phyloP scores from a whole-genome alignment of 164 flowering plant species.

The Platanus orientalis region DNA sequence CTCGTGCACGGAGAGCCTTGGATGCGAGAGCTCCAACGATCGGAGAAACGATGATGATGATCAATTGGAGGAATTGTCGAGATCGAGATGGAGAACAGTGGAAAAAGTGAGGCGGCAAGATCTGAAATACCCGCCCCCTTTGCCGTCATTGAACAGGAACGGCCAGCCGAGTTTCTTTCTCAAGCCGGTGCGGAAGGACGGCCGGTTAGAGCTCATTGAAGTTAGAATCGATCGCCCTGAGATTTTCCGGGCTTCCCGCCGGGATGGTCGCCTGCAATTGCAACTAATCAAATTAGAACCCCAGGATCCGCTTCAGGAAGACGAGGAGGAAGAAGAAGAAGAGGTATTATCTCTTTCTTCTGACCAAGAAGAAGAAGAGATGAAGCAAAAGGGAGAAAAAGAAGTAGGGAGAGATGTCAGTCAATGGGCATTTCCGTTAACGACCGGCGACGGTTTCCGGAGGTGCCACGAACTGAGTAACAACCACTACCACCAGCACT shows the following conservation, averaged over 20 bases:
- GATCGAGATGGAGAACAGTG: constrained; percentile 7
- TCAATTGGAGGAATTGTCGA: not conserved
- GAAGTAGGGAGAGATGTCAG: not conserved
- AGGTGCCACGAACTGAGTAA: no score
- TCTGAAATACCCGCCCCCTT: constrained; percentile 50
- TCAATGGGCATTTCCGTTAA: no score
- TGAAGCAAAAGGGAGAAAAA: not conserved
- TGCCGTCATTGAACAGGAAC: constrained; percentile 37
- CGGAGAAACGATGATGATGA: not conserved
- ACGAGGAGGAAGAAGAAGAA: constrained; percentile 2
- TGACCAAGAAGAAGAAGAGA: constrained; percentile 3
- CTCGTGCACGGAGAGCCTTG: constrained; percentile 62
- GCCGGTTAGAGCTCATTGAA: constrained; percentile 43
- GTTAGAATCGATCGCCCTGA: constrained; percentile 42
- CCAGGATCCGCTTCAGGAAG: constrained; percentile 15
- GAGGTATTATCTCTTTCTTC: not conserved
- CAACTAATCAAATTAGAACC: constrained; percentile 26
- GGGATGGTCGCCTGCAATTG: constrained; percentile 51
- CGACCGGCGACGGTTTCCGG: no score
- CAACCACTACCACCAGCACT: no score
- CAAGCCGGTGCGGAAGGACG: constrained; percentile 47
- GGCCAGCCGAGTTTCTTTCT: constrained; percentile 43
- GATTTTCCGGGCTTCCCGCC: constrained; percentile 37
- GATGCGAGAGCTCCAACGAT: constrained; percentile 57
- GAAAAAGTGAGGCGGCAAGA: constrained; percentile 12